phyloP scores from a whole-genome alignment of 225 moss, liverwort and hornwort species.

The Pleurozium schreberi region DNA sequence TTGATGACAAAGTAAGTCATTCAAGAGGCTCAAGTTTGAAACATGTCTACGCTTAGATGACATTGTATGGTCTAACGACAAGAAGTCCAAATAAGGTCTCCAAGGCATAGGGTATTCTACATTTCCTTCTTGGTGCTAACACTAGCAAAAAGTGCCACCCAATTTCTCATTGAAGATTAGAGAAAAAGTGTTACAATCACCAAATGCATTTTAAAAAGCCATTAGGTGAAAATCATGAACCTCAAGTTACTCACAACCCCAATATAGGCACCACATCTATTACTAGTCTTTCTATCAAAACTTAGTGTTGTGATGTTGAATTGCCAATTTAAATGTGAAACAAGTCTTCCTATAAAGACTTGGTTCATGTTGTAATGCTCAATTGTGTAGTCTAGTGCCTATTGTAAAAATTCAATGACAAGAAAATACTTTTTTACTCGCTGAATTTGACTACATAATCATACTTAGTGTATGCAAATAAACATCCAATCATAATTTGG shows the following conservation, averaged over 20 bases:
- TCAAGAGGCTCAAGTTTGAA: too few relatives aligned
- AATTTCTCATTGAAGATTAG: neutral
- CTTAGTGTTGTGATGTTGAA: too few relatives aligned
- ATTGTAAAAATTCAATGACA: too few relatives aligned
- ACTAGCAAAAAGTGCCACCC: neutral
- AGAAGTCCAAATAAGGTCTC: conserved; percentile 13
- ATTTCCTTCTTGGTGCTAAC: neutral
- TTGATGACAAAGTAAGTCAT: too few relatives aligned
- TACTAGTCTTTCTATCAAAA: neutral
- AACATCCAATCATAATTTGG: too few relatives aligned
- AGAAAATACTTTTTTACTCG: too few relatives aligned
- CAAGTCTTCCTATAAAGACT: neutral
- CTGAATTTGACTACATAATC: too few relatives aligned
- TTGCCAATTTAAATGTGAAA: too few relatives aligned
- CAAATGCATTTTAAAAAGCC: neutral
- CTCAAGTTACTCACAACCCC: neutral
- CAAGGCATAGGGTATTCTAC: too few relatives aligned
- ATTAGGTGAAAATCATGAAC: neutral
- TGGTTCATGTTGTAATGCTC: neutral
- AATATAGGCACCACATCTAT: neutral
- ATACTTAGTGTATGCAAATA: too few relatives aligned
- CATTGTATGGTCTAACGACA: neutral
- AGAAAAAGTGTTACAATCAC: neutral
- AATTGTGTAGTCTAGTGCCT: too few relatives aligned
- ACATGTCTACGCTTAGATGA: neutral